Evolutionary conservation across 371 early-diverging fungal genomes (phyloP), one percentile per base, ranked within the genome.

Genomic region (Circinella umbellata): DNA sequence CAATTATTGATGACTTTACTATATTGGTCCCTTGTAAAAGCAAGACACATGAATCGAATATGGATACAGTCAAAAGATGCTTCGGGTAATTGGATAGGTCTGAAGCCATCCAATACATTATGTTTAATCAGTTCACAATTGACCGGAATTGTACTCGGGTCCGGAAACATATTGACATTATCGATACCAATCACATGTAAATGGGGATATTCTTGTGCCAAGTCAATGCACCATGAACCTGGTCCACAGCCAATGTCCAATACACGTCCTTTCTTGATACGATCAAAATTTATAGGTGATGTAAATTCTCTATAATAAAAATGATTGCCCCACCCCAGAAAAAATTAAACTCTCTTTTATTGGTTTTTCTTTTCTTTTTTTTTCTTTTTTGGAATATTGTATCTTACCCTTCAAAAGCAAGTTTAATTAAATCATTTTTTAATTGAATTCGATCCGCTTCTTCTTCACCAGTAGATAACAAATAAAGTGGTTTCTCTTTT

Each of bases 191-290:
- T 68, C 18, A 78, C 73, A 18, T 75, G 65, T 11, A 74, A 60
- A 66, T 64, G 64, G 4, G 75, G 78, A 63, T 70, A 73, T 11
- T 68, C 63, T 51, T 75, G 64, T 13, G 75, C 71, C 48, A 76
- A 68, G 54, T 81, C 81, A 53, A 83, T 64, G 38, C 78, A 74
- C 81, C 81, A 83, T 13, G 69, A 60, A 20, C 84, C 84, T 13
- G 81, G 71, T 20, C 84, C 84, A 72, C 84, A 83, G 20, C 80
- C 81, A 37, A 80, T 69, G 62, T 83, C 83, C 35, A 83, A 68
- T 18, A 80, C 76, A 35, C 72, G 65, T 47, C 72, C 76, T 4
- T 66, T 47, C n/a, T 69, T 64, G n/a, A 78, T 42, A 9, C 64
- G 35, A 38, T 53, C 14, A 49, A 73, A 69, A 49, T 73, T 66